Conservation (phyloP, 1,139 yeast genomes). For the Geotrichum armillariae region DNA sequence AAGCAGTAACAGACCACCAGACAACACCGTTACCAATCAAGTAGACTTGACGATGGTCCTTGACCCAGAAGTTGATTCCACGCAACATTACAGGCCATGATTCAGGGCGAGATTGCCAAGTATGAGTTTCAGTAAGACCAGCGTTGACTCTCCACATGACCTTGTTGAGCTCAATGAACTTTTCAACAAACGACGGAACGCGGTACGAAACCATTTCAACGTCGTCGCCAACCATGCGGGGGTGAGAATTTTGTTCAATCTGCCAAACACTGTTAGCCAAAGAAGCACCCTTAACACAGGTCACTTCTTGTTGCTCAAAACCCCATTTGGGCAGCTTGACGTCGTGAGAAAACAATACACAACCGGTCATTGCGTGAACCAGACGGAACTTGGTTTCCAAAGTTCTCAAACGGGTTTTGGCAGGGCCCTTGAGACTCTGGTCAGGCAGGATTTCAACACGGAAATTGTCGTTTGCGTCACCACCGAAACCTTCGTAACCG, state of each 20-base stretch:
- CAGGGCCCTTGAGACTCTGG: constrained; percentile 55
- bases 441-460: constrained; percentile 78
- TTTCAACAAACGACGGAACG: constrained; percentile 61
- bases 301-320: constrained; percentile 94
- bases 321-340: constrained; percentile 95
- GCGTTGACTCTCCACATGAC: constrained; percentile 92
- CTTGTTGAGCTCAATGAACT: constrained; percentile 74
- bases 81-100: constrained; percentile 88
- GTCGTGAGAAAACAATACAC: constrained; percentile 83
- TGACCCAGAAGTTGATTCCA: constrained; percentile 95
- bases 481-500: constrained; percentile 86
- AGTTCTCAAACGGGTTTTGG: constrained; percentile 68
- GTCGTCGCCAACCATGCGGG: constrained; percentile 39
- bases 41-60: constrained; percentile 75
- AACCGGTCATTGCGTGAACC: constrained; percentile 86
- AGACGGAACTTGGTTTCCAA: constrained; percentile 82
- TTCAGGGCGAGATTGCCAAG: constrained; percentile 83
- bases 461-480: constrained; percentile 96
- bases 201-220: constrained; percentile 64
- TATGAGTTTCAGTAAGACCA: constrained; percentile 81
- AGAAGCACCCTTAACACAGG: constrained; percentile 83
- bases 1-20: constrained; percentile 82
- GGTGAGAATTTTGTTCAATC: constrained; percentile 67
- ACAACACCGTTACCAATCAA: constrained; percentile 85
- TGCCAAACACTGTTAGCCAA: constrained; percentile 80